Conservation (phyloP, 768 basidiomycete species). For the Tylopilus vinaceipallidus region DNA sequence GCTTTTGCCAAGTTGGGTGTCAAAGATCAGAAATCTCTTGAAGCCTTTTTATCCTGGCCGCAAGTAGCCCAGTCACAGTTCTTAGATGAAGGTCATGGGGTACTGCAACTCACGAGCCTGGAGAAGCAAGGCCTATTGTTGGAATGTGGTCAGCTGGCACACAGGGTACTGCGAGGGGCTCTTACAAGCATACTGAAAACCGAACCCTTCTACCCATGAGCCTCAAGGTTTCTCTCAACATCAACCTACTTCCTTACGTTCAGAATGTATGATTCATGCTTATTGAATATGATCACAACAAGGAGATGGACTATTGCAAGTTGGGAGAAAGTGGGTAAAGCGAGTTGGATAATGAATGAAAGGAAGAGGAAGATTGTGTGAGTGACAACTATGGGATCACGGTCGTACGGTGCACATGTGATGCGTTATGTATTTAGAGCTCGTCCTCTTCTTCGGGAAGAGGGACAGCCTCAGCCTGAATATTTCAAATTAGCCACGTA, state of each 20-base stretch:
- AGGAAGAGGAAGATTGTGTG: slow-evolving; percentile 13
- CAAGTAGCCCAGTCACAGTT: slow-evolving; percentile 12
- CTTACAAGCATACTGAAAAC: background rate
- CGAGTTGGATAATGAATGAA: slow-evolving; percentile 19
- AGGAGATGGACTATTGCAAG: slow-evolving; percentile 23
- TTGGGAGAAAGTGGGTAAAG: slow-evolving; percentile 22
- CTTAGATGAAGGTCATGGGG: slow-evolving; percentile 9
- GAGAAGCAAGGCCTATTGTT: slow-evolving; percentile 20
- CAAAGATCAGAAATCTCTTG: slow-evolving; percentile 19
- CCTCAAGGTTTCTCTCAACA: too few relatives aligned
- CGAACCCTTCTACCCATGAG: background rate
- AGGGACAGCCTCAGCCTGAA: slow-evolving; percentile 85
- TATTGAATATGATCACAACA: slow-evolving; percentile 25
- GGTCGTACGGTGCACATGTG: slow-evolving; percentile 19
- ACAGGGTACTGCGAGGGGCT: slow-evolving; percentile 4
- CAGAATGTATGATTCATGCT: slow-evolving; percentile 19
- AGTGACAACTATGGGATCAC: slow-evolving; percentile 20
- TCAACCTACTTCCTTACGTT: too few relatives aligned
- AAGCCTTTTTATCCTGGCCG: slow-evolving; percentile 26
- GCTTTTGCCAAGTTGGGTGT: slow-evolving; percentile 24
- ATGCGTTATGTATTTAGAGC: slow-evolving; percentile 43
- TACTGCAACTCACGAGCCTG: slow-evolving; percentile 20
- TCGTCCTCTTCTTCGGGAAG: slow-evolving; percentile 98
- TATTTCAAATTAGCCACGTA: slow-evolving; percentile 11
- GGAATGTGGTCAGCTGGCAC: slow-evolving; percentile 3